phyloP scores from a whole-genome alignment of 148 eudicot genomes.

The Rheum nobile region DNA sequence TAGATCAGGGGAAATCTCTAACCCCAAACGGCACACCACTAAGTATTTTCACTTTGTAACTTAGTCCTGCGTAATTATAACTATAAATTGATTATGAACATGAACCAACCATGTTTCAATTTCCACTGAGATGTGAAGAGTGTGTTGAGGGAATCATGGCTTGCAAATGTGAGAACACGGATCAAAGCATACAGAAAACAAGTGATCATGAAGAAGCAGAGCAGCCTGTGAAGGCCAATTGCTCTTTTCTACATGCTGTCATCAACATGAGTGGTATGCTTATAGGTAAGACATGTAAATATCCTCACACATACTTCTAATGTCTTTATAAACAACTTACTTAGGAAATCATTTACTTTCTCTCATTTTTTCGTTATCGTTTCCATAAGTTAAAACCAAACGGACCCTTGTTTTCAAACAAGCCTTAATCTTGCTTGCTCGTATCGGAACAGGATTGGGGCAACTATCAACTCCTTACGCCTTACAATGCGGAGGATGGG shows the following conservation, averaged over 20 bases:
- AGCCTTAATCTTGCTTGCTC: background rate
- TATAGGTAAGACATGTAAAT: slow-evolving; percentile 30
- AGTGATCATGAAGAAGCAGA: slow-evolving; percentile 5
- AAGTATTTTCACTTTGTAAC: background rate
- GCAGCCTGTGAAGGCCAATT: slow-evolving; percentile 19
- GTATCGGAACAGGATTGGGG: slow-evolving; percentile 41
- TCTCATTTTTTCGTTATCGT: too few species aligned
- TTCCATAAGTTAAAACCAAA: too few species aligned
- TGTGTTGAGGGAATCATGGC: slow-evolving; percentile 22
- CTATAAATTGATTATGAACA: background rate
- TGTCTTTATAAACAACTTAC: background rate
- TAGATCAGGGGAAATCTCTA: background rate
- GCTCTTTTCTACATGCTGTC: slow-evolving; percentile 58
- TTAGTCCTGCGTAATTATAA: background rate
- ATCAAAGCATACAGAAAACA: background rate
- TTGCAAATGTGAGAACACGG: slow-evolving; percentile 18
- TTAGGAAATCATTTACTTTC: too few species aligned
- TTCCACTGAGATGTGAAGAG: slow-evolving; percentile 3
- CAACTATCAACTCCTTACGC: slow-evolving; percentile 72
- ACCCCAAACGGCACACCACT: background rate
- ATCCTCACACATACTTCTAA: background rate
- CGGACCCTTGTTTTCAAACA: too few species aligned
- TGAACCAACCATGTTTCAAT: background rate
- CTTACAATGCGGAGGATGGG: slow-evolving; percentile 64
- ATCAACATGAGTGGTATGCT: slow-evolving; percentile 84